phyloP scores from a whole-genome alignment of 2,329 filamentous ascomycete species.

The Lanzia echinophila region DNA sequence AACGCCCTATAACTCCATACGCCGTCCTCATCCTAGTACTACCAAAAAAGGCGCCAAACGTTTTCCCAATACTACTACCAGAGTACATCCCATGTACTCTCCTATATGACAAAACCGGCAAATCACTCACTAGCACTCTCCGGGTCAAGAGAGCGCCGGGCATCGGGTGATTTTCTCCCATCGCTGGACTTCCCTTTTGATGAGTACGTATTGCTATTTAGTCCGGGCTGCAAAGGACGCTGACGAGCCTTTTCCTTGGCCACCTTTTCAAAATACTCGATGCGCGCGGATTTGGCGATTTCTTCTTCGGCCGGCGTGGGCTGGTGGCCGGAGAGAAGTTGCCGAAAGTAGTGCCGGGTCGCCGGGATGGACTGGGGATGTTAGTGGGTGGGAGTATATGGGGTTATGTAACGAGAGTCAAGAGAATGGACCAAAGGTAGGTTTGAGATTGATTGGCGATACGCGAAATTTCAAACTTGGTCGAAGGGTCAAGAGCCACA shows the following conservation, averaged over 20 bases:
- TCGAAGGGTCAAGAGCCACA: too few relatives aligned
- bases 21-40: too few relatives aligned
- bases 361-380: constrained; percentile 45
- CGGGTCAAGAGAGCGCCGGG: too few relatives aligned
- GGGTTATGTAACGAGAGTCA: not conserved
- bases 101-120: too few relatives aligned
- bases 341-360: constrained; percentile 50
- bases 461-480: not conserved
- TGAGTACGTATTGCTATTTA: too few relatives aligned
- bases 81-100: too few relatives aligned
- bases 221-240: not conserved
- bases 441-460: not conserved
- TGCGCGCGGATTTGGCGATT: not conserved
- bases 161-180: too few relatives aligned
- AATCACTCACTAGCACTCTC: too few relatives aligned
- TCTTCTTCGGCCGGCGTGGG: constrained; percentile 3
- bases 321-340: constrained; percentile 28
- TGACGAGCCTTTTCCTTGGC: not conserved
- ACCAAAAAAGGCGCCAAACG: too few relatives aligned
- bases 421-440: not conserved
- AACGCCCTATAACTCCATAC: too few relatives aligned
- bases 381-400: not conserved
- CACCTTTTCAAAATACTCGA: not conserved
- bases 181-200: too few relatives aligned
- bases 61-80: too few relatives aligned